Percentiles rank a stretch among this genome's conserved stretches.
phyloP scores from a whole-genome alignment of 2,329 filamentous ascomycete genomes.

The Arthrobotrys megalospora region DNA sequence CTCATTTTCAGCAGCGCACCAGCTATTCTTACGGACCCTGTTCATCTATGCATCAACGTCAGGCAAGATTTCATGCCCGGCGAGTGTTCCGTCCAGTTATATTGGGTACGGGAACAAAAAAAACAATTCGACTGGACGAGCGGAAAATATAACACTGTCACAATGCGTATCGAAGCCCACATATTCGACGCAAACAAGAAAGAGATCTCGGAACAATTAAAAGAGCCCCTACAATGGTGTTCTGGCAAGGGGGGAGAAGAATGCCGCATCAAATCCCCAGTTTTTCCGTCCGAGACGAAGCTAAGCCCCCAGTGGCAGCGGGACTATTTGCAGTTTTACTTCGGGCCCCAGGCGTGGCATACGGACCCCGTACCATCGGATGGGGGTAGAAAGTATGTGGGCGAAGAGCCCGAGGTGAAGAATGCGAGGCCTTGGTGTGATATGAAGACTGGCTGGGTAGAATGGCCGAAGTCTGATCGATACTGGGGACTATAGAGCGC shows the following conservation, averaged over 20 bases:
- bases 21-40: not conserved
- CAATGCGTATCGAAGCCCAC: not conserved
- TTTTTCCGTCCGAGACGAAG: not conserved
- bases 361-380: not conserved
- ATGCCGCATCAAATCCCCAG: not conserved
- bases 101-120: not conserved
- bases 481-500: too few relatives aligned
- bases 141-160: not conserved
- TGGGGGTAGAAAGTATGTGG: not conserved
- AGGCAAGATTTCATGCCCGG: not conserved
- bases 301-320: not conserved
- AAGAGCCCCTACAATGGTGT: not conserved
- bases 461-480: too few relatives aligned
- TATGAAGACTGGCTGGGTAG: too few relatives aligned
- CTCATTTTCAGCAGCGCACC: not conserved
- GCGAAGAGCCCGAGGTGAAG: not conserved
- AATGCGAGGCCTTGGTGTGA: too few relatives aligned
- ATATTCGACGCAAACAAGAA: not conserved
- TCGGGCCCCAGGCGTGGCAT: not conserved
- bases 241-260: not conserved
- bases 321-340: not conserved
- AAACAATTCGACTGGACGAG: too few relatives aligned
- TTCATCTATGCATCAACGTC: not conserved
- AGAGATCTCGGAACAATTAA: not conserved
- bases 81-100: not conserved